phyloP scores from a whole-genome alignment of 306 rosid species.

The Cucurbita maxima region DNA sequence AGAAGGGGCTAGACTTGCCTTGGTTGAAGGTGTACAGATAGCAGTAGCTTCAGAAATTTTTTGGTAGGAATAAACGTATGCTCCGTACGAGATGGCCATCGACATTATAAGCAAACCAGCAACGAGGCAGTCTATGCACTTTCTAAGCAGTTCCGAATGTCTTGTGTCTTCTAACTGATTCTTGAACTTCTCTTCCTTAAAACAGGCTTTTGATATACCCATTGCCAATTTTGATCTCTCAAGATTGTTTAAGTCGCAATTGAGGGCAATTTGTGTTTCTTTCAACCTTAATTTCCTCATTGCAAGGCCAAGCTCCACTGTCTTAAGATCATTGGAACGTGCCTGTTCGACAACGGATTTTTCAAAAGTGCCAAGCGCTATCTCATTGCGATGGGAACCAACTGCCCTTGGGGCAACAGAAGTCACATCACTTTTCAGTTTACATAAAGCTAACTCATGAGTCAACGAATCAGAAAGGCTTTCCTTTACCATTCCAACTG shows the following conservation, averaged over 20 bases:
- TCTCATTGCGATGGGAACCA: constrained; percentile 17
- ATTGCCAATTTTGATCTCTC: constrained; percentile 50
- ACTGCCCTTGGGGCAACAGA: constrained; percentile 18
- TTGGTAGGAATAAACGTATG: constrained; percentile 50
- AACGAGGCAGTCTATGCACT: constrained; percentile 70
- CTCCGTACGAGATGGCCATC: constrained; percentile 39
- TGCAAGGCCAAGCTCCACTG: constrained; percentile 37
- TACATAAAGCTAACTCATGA: constrained; percentile 27
- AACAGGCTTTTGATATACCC: constrained; percentile 61
- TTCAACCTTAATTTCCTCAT: constrained; percentile 34
- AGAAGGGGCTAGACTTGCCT: constrained; percentile 33
- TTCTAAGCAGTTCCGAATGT: constrained; percentile 53
- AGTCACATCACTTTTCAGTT: constrained; percentile 30
- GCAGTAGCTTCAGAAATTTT: constrained; percentile 55
- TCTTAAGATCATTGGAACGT: constrained; percentile 65
- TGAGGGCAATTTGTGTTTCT: constrained; percentile 37
- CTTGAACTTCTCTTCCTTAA: constrained; percentile 62
- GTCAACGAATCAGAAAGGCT: constrained; percentile 16
- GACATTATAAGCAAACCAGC: constrained; percentile 70
- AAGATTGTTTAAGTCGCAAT: constrained; percentile 36
- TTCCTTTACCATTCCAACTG: constrained; percentile 23
- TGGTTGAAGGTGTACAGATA: constrained; percentile 40
- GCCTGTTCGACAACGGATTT: constrained; percentile 47
- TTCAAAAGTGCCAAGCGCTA: constrained; percentile 23
- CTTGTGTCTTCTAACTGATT: constrained; percentile 55